These are phyloP conservation scores for Conidiobolus incongruus DNA, from an alignment of 371 early-diverging fungal species.

Conservation along the genomic window DNA sequence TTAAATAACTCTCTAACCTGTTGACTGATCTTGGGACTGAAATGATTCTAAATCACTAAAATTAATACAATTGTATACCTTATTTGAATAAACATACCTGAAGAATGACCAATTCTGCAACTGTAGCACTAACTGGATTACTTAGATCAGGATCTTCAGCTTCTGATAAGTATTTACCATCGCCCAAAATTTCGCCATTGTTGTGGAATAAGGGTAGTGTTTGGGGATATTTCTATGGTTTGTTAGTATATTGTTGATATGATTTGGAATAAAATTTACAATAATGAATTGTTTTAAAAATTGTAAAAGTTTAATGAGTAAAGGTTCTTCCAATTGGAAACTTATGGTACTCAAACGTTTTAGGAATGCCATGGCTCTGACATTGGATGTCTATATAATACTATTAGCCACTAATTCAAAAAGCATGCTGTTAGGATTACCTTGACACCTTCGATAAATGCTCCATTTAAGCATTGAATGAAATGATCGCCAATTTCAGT, in stretches of 20 bases:
- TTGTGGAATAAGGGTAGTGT: not conserved
- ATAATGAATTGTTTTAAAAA: conserved; percentile 17
- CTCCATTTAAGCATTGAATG: not conserved
- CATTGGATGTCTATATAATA: conserved; percentile 25
- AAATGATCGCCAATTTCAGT: conserved; percentile 17
- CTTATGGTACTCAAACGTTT: conserved; percentile 26
- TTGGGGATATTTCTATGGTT: not conserved
- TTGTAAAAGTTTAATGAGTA: conserved; percentile 14
- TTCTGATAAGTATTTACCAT: not conserved
- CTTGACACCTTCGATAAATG: too few species aligned
- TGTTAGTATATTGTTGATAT: too few species aligned
- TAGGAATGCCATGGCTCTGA: conserved; percentile 37
- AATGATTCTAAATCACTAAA: too few species aligned
- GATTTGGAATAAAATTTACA: conserved; percentile 6
- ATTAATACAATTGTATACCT: too few species aligned
- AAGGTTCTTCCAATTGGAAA: conserved; percentile 38
- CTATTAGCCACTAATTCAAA: not conserved
- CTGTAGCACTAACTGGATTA: conserved; percentile 3
- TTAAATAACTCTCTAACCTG: too few species aligned
- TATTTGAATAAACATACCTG: too few species aligned
- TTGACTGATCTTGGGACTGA: too few species aligned
- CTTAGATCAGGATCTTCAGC: conserved; percentile 1
- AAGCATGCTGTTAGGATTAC: too few species aligned
- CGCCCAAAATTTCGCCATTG: not conserved
- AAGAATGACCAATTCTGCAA: too few species aligned